Evolutionary conservation across 2,329 filamentous ascomycete species (phyloP).

Genomic region (Alternaria sp.): DNA sequence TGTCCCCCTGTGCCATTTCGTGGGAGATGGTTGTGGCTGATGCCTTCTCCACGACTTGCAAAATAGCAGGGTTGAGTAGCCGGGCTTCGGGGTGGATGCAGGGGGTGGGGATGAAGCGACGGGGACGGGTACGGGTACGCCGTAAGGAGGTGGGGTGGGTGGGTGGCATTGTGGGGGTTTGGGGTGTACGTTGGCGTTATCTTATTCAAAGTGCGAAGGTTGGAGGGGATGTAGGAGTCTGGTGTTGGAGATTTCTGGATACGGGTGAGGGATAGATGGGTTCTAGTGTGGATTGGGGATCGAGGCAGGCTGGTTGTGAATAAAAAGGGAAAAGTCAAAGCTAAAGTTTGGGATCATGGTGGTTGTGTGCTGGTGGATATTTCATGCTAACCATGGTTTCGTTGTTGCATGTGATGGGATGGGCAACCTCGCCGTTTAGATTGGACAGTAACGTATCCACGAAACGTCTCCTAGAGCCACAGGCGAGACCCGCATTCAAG

Average conservation of each 20-base stretch:
- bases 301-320: not conserved
- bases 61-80: not conserved
- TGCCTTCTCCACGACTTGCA: too few relatives aligned
- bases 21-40: not conserved
- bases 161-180: not conserved
- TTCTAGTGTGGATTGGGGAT: not conserved
- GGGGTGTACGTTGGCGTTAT: not conserved
- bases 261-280: not conserved
- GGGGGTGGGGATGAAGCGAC: not conserved
- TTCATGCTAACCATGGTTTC: not conserved
- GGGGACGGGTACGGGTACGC: not conserved
- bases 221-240: not conserved
- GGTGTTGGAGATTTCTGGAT: not conserved
- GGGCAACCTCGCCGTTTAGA: not conserved
- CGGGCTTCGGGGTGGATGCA: not conserved
- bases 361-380: not conserved
- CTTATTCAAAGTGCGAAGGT: accelerated
- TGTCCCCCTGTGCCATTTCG: not conserved
- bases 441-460: not conserved
- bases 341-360: not conserved
- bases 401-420: not conserved
- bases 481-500: not conserved
- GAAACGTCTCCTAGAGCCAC: not conserved
- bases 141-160: not conserved
- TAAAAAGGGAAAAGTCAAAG: not conserved